Evolutionary conservation across 768 basidiomycete genomes (phyloP), one percentile per base, ranked within the genome.

Genomic region (Pleurotus salmoneostramineus): DNA sequence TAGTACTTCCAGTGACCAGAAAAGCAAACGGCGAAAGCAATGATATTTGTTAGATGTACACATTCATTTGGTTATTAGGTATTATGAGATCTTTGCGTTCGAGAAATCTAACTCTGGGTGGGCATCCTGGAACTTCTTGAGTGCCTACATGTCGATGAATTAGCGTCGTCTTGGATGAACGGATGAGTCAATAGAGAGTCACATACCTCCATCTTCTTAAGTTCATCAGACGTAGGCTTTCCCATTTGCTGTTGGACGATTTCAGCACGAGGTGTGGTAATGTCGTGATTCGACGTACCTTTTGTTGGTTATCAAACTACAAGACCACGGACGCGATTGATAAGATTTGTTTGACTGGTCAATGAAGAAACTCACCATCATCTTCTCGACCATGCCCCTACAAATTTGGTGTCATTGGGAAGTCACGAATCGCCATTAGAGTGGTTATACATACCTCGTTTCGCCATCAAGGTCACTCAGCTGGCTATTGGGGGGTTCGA

Each of bases 341-440:
- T 40, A 36, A 57, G 49, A 27, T 27, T 27, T 27, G 21, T 27
- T 27, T 27, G 21, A 27, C 2, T 27, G 21, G 3, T 27, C 21
- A 46, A 47, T 10, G n/a, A 31, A 54, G 12, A 21, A 27, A 71
- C 89, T 64, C 74, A 96, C 96, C 96, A 99, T 98, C 97, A 99
- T 99, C 79, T 99, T 99, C 73, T 99, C 97, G 3, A 99, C 97
- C 91, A 99, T 91, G 2, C 91, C 94, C 63, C 97, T 92, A 65
- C 2, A 27, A 27, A 27, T 27, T 27, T 27, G 21, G 37, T 63
- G 49, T 40, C 14, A 12, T 36, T 57, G 3, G 56, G 15, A 12
- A 56, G 15, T 62, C 51, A 58, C 54, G 31, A 50, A 4, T 17
- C 3, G 17, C 66, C 50, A 59, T 33, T 32, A 32, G 37, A 5